Evolutionary conservation across 1,139 yeast genomes (phyloP).

Genomic region (Candida anutae): DNA sequence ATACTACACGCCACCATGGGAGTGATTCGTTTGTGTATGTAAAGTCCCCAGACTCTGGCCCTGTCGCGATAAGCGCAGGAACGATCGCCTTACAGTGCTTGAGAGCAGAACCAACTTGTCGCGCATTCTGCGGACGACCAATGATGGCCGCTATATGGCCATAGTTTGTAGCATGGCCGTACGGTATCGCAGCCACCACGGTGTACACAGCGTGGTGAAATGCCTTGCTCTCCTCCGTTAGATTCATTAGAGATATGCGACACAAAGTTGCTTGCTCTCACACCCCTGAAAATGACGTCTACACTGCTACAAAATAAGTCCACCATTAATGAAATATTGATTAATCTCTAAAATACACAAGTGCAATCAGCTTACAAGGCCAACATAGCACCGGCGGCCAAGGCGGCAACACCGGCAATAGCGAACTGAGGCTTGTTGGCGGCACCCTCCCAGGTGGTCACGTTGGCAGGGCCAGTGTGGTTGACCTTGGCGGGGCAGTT

Average conservation of each 20-base stretch:
- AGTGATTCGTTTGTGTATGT: slow-evolving; percentile 23
- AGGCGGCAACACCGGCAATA: slow-evolving; percentile 21
- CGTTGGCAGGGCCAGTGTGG: slow-evolving; percentile 11
- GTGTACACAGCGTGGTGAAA: slow-evolving; percentile 58
- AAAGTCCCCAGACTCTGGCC: slow-evolving; percentile 10
- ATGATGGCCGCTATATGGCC: slow-evolving; percentile 65
- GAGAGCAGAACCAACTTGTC: slow-evolving; percentile 68
- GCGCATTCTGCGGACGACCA: slow-evolving; percentile 55
- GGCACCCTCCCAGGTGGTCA: slow-evolving; percentile 16
- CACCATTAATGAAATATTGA: neutral
- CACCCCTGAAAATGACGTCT: neutral
- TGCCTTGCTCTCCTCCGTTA: slow-evolving; percentile 43
- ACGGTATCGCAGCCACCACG: slow-evolving; percentile 47
- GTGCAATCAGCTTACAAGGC: slow-evolving; percentile 16
- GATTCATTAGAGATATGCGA: slow-evolving; percentile 10
- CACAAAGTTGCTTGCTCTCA: neutral
- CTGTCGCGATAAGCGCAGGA: slow-evolving; percentile 13
- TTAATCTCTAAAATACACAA: neutral
- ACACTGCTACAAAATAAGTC: neutral
- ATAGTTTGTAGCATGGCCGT: slow-evolving; percentile 62
- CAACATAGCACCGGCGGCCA: slow-evolving; percentile 29
- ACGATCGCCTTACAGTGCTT: slow-evolving; percentile 32
- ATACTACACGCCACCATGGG: slow-evolving; percentile 81
- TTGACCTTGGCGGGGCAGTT: slow-evolving; percentile 20
- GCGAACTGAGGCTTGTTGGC: slow-evolving; percentile 14